Evolutionary conservation across 495 filamentous ascomycete species (phyloP).

Genomic region (Lophiostoma macrostomum): DNA sequence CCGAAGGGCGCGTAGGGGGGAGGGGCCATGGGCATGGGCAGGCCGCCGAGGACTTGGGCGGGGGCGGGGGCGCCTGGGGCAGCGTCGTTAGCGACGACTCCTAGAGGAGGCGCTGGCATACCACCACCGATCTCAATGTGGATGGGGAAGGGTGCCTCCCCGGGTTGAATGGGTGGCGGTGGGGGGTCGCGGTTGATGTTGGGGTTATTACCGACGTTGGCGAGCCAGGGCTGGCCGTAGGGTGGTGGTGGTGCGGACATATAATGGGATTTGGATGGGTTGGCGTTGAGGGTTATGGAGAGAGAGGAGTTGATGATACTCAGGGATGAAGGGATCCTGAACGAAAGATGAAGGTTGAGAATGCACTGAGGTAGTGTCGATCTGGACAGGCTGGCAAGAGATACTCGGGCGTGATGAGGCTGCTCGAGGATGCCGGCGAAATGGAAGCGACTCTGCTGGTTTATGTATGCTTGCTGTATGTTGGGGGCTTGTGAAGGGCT

Average conservation of each 20-base stretch:
- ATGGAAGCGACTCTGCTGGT: too few relatives aligned
- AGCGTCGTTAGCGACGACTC: not conserved
- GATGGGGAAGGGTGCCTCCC: too few relatives aligned
- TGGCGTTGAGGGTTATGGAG: not conserved
- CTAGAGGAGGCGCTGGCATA: not conserved
- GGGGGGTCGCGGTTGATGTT: constrained; percentile 17
- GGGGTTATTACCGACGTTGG: constrained; percentile 18
- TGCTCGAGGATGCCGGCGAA: too few relatives aligned
- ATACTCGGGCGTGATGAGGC: too few relatives aligned
- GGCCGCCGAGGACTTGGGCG: not conserved
- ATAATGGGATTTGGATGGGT: not conserved
- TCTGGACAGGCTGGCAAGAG: too few relatives aligned
- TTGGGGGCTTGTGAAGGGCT: too few relatives aligned
- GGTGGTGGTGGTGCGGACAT: constrained; percentile 7
- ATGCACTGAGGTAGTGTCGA: too few relatives aligned
- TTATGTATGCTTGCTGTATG: too few relatives aligned
- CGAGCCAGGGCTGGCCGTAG: constrained; percentile 4
- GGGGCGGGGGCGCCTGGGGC: not conserved
- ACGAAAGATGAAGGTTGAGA: too few relatives aligned
- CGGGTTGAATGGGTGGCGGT: constrained; percentile 12
- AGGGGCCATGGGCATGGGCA: too few relatives aligned
- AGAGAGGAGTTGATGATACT: not conserved
- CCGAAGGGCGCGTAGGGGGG: too few relatives aligned
- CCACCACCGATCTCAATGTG: not conserved
- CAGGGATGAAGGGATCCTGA: not conserved